phyloP scores from a whole-genome alignment of 2,329 filamentous ascomycete species.

The Stachybotrys elegans region DNA sequence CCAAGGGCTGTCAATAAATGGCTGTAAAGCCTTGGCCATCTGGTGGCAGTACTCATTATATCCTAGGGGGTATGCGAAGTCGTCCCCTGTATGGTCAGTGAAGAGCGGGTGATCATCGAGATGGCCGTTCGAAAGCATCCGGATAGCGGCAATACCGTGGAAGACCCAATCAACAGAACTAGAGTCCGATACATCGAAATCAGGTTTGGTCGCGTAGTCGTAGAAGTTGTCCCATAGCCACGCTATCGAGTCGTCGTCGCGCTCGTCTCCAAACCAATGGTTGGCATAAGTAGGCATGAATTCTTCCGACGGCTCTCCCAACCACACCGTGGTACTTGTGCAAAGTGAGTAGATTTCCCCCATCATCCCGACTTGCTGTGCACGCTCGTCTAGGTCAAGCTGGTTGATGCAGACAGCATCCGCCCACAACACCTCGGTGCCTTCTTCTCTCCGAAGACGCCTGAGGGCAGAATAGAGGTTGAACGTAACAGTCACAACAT shows the following conservation, averaged over 20 bases:
- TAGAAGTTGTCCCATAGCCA: background rate
- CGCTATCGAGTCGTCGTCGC: background rate
- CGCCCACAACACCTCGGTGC: background rate
- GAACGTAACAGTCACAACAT: background rate
- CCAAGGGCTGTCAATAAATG: background rate
- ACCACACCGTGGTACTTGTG: background rate
- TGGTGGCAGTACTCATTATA: background rate
- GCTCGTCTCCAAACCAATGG: background rate
- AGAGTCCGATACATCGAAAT: background rate
- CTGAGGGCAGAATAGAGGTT: background rate
- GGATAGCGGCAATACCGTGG: background rate
- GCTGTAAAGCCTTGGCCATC: background rate
- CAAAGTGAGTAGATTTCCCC: background rate
- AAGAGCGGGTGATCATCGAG: background rate
- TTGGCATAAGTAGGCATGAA: background rate
- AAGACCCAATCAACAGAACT: background rate
- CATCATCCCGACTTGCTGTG: background rate
- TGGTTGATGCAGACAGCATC: constrained; percentile 1
- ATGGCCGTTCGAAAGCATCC: background rate
- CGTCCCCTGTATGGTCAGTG: background rate
- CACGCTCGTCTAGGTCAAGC: background rate
- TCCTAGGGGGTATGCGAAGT: background rate
- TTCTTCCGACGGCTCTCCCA: background rate
- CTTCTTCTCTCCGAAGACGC: background rate
- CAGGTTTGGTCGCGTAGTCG: background rate